Evolutionary conservation across 1,284 basidiomycete species (phyloP).

Genomic region (Marasmius oreades): DNA sequence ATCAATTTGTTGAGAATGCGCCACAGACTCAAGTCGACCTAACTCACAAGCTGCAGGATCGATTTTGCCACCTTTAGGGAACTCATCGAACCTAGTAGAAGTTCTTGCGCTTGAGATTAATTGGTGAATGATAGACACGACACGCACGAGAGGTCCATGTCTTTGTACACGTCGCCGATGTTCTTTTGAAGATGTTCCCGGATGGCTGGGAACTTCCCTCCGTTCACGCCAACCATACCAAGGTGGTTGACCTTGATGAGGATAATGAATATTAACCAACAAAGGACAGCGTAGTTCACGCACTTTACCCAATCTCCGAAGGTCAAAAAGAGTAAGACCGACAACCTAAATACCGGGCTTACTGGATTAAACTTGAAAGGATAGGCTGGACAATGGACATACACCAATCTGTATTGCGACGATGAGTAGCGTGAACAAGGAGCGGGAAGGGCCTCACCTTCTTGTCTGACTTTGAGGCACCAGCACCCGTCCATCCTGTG

Average conservation of each 20-base stretch:
- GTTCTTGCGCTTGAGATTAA: neutral
- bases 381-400: conserved; percentile 26
- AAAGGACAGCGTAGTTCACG: conserved; percentile 15
- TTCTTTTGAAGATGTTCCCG: conserved; percentile 80
- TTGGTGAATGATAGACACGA: neutral
- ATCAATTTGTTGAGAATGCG: neutral
- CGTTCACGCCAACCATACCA: conserved; percentile 81
- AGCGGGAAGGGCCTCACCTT: conserved; percentile 49
- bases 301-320: conserved; percentile 83
- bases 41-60: conserved; percentile 81
- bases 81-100: conserved; percentile 67
- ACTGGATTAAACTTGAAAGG: conserved; percentile 9
- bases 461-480: conserved; percentile 93
- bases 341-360: conserved; percentile 60
- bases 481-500: conserved; percentile 87
- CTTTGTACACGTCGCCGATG: conserved; percentile 81
- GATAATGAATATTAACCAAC: conserved; percentile 1
- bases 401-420: conserved; percentile 57
- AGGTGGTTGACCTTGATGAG: conserved; percentile 58
- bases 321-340: conserved; percentile 86
- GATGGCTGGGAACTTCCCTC: conserved; percentile 84
- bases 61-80: conserved; percentile 65
- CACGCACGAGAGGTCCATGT: conserved; percentile 76
- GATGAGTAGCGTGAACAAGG: neutral
- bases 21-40: conserved; percentile 1